These are phyloP conservation scores for Colletotrichum limetticola DNA, from an alignment of 2,329 filamentous ascomycete genomes.

Conservation along the genomic window DNA sequence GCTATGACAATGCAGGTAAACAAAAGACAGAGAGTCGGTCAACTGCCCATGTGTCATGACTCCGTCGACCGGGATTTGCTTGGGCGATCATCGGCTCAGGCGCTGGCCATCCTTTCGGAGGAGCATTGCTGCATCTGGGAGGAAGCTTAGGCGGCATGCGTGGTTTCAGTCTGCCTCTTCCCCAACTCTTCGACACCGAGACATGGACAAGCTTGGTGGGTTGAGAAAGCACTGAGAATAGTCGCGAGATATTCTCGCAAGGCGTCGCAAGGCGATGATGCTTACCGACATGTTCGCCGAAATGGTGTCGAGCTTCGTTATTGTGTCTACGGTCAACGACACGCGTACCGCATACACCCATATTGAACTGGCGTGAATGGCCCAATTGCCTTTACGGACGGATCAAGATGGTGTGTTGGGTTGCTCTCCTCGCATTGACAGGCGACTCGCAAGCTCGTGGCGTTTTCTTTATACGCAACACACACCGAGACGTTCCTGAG, in stretches of 20 bases:
- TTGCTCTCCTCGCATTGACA: slow-evolving; percentile 23
- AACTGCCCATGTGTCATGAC: slow-evolving; percentile 30
- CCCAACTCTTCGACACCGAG: slow-evolving; percentile 15
- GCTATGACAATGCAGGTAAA: neutral
- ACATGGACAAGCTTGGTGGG: neutral
- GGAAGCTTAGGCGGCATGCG: slow-evolving; percentile 21
- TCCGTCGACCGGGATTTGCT: slow-evolving; percentile 26
- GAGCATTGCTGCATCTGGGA: slow-evolving; percentile 25
- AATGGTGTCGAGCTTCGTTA: neutral
- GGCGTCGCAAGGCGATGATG: neutral
- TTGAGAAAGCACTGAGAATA: neutral
- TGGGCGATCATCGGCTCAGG: slow-evolving; percentile 22
- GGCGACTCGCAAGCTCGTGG: slow-evolving; percentile 27
- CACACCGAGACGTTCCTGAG: slow-evolving; percentile 9
- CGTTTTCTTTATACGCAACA: slow-evolving; percentile 8
- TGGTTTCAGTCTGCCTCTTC: slow-evolving; percentile 28
- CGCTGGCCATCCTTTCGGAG: slow-evolving; percentile 9
- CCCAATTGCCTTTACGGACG: slow-evolving; percentile 4
- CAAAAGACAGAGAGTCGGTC: slow-evolving; percentile 17
- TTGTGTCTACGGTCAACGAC: slow-evolving; percentile 8
- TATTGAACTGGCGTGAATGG: slow-evolving; percentile 10
- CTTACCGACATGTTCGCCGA: neutral
- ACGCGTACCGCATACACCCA: slow-evolving; percentile 25
- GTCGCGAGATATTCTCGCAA: neutral
- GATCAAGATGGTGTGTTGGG: slow-evolving; percentile 21